Conservation (phyloP, 495 filamentous ascomycete species). For the Talaromyces trachyspermus region DNA sequence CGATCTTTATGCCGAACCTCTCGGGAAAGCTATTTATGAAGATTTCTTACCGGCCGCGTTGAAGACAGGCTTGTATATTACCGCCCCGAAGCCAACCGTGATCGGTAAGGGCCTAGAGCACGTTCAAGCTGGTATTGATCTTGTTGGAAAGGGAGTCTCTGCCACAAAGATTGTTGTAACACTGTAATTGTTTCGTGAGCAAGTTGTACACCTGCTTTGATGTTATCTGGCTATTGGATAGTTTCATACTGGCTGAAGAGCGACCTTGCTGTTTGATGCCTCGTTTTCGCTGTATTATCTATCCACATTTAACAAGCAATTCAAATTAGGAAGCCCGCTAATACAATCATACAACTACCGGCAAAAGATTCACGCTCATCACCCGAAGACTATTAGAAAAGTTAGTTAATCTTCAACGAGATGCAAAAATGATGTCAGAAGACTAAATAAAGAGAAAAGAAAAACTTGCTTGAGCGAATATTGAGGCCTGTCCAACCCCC, state of each 20-base stretch:
- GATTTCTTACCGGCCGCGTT: slow-evolving; percentile 2
- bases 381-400: slow-evolving; percentile 3
- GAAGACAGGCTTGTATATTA: background rate
- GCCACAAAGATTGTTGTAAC: slow-evolving; percentile 6
- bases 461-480: slow-evolving; percentile 14
- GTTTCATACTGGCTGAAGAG: no score
- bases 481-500: slow-evolving; percentile 25
- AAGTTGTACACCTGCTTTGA: no score
- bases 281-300: background rate
- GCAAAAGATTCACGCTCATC: slow-evolving; percentile 11
- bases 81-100: background rate
- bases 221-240: no score
- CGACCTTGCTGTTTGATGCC: no score
- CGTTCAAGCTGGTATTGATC: slow-evolving; percentile 1
- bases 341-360: slow-evolving; percentile 17
- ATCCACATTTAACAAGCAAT: background rate
- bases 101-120: background rate
- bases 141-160: background rate
- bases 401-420: background rate
- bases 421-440: no score
- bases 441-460: no score
- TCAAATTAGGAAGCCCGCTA: slow-evolving; percentile 14
- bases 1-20: background rate
- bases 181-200: background rate
- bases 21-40: slow-evolving; percentile 4